Percentiles rank a stretch among this genome's conserved stretches.
phyloP scores from a whole-genome alignment of 805 yeast genomes.

The Ogataea neopini region DNA sequence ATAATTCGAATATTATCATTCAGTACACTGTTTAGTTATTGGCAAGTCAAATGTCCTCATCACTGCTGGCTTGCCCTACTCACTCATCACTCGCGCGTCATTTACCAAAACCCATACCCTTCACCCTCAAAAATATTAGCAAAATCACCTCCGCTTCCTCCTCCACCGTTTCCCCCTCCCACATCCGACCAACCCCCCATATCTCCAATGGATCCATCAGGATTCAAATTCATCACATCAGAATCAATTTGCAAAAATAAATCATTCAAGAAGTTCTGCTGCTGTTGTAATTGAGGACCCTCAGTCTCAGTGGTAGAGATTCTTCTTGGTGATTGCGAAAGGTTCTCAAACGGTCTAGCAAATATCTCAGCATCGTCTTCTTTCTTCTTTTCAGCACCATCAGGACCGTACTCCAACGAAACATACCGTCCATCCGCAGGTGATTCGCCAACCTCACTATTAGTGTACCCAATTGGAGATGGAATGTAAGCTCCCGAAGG shows the following conservation, averaged over 20 bases:
- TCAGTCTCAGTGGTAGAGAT: background rate
- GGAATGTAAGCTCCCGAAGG: conserved; percentile 26
- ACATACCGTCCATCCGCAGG: conserved; percentile 16
- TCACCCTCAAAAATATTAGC: conserved; percentile 27
- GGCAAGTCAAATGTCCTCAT: no score
- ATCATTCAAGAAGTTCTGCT: conserved; percentile 31
- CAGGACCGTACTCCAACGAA: conserved; percentile 3
- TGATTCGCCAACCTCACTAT: conserved; percentile 18
- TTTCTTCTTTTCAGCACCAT: background rate
- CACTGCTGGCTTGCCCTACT: no score
- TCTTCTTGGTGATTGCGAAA: background rate
- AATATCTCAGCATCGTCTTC: background rate
- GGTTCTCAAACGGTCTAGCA: background rate
- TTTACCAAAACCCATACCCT: conserved; percentile 33
- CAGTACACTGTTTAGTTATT: no score
- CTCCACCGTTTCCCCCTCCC: background rate
- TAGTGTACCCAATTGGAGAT: conserved; percentile 35
- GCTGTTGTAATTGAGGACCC: conserved; percentile 15
- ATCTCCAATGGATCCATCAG: conserved; percentile 19
- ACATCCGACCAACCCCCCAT: conserved; percentile 6
- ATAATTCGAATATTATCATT: no score
- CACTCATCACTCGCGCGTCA: no score
- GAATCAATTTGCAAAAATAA: conserved; percentile 34
- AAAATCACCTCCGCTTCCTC: conserved; percentile 10
- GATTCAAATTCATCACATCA: conserved; percentile 31